These are phyloP conservation scores for Curvularia verruculosa DNA, from an alignment of 2,329 filamentous ascomycete genomes.

Conservation along the genomic window DNA sequence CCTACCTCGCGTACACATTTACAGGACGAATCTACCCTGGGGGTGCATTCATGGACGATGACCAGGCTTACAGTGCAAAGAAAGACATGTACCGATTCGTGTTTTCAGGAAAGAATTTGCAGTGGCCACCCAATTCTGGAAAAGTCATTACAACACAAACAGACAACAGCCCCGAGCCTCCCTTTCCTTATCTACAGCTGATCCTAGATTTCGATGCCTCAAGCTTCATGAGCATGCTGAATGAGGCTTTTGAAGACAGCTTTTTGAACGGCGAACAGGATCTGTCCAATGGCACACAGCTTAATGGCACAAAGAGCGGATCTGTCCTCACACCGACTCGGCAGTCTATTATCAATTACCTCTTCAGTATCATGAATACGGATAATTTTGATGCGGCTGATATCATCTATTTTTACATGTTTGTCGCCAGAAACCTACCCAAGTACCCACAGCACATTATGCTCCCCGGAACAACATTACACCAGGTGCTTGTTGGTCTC, in stretches of 20 bases:
- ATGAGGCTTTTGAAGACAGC: constrained; percentile 94
- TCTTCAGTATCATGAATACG: constrained; percentile 87
- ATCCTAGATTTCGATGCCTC: constrained; percentile 88
- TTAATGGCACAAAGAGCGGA: constrained; percentile 57
- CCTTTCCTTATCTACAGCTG: constrained; percentile 83
- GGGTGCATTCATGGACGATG: constrained; percentile 74
- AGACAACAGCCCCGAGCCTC: constrained; percentile 66
- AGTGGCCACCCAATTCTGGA: constrained; percentile 72
- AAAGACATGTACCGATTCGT: constrained; percentile 90
- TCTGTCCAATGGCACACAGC: constrained; percentile 60
- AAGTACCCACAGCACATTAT: constrained; percentile 97
- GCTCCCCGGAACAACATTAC: constrained; percentile 83
- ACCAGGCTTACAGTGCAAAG: constrained; percentile 77
- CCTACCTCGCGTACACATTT: constrained; percentile 89
- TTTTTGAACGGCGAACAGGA: constrained; percentile 85
- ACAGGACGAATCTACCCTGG: constrained; percentile 93
- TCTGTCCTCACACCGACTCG: constrained; percentile 66
- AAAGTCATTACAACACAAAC: constrained; percentile 65
- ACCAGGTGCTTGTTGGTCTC: constrained; percentile 78
- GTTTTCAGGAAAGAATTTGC: constrained; percentile 80
- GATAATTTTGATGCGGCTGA: constrained; percentile 78
- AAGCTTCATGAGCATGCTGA: constrained; percentile 92
- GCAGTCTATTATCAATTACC: constrained; percentile 89
- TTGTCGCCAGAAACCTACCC: constrained; percentile 90
- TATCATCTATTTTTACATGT: constrained; percentile 97